Conservation (phyloP, 1,139 yeast genomes). For the Saccharomyces hybrid region DNA sequence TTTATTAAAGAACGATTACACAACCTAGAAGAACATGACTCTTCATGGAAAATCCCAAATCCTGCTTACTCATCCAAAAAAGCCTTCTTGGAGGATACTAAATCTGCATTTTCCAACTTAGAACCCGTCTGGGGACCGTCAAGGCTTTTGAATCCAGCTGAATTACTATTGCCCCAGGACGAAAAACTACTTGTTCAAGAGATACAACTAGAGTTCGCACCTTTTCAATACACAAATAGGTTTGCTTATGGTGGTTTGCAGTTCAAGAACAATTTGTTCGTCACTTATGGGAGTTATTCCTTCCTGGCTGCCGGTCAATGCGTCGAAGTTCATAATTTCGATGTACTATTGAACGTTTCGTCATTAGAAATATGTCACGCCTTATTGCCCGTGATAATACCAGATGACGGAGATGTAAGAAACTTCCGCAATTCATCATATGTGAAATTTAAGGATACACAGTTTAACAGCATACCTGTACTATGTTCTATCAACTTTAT, state of each 20-base stretch:
- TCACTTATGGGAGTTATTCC: conserved; percentile 9
- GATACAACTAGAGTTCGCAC: conserved; percentile 1
- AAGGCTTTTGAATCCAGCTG: conserved; percentile 17
- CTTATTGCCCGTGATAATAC: background rate
- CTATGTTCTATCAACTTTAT: conserved; percentile 12
- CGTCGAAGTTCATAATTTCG: conserved; percentile 7
- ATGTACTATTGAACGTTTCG: conserved; percentile 2
- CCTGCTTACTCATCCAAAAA: conserved; percentile 2
- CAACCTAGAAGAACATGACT: conserved; percentile 2
- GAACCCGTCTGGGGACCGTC: conserved; percentile 24
- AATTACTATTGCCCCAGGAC: conserved; percentile 14
- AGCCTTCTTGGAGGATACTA: conserved; percentile 3
- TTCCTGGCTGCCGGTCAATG: conserved; percentile 9
- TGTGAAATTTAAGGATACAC: conserved; percentile 1
- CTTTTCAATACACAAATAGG: background rate
- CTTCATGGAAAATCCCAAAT: background rate
- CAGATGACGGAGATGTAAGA: background rate
- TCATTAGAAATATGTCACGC: conserved; percentile 4
- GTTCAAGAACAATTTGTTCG: conserved; percentile 13
- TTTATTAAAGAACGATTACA: background rate
- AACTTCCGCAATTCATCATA: background rate
- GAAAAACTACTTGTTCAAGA: conserved; percentile 15
- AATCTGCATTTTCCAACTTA: conserved; percentile 7
- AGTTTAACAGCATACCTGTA: conserved; percentile 1
- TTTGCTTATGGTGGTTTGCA: conserved; percentile 4